Base-by-base conservation (phyloP, 176 grass and related monocot genomes). In the Melocanna baccifera region DNA sequence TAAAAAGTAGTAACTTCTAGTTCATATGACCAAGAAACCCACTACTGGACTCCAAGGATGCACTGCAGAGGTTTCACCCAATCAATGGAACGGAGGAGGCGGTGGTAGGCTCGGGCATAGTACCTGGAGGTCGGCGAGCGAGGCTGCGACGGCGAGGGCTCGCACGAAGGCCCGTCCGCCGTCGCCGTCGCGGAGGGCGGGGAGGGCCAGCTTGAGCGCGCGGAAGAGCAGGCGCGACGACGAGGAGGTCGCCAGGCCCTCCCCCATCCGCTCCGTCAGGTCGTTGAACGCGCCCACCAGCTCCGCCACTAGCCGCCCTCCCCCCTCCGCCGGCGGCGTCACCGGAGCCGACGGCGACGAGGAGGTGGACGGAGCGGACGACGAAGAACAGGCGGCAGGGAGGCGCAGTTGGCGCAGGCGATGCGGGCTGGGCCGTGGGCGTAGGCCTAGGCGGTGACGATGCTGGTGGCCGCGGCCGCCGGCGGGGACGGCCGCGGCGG, bases 71-170 rank as follows among this genome's bases (percentile, higher is more conserved):
- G 18, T 39, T 67, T 20, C 7, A 67, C 16, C 34, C 32, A 67
- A 67, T 11, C 13, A 76, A 71, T 0, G 3, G 32, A 51, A 71
- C 4, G 3, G 22, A 15, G 16, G 22, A 71, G 2, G 18, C 26
- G 26, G 11, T 14, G 29, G 16, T 14, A 13, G 36, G 15, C 2
- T 62, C 12, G 14, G 65, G 26, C 2, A 18, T 37, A 62, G 20
- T 26, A 97, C 95, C 92, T 98, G 95, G 42, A 98, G 95, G 73
- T 98, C 95, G 25, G 95, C 95, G 9, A 98, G 89, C 5, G 94
- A 87, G 11, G 78, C 87, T 23, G 91, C 95, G 65, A 95, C 83
- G 29, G 87, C 84, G 15, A 98, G 90, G 12, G 89, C 95, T 43
- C 95, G 92, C 16, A 87, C 76, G 25, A 98, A 88, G 7, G 84